Conservation (phyloP, 2,329 filamentous ascomycete genomes). For the Penicillium griseofulvum region DNA sequence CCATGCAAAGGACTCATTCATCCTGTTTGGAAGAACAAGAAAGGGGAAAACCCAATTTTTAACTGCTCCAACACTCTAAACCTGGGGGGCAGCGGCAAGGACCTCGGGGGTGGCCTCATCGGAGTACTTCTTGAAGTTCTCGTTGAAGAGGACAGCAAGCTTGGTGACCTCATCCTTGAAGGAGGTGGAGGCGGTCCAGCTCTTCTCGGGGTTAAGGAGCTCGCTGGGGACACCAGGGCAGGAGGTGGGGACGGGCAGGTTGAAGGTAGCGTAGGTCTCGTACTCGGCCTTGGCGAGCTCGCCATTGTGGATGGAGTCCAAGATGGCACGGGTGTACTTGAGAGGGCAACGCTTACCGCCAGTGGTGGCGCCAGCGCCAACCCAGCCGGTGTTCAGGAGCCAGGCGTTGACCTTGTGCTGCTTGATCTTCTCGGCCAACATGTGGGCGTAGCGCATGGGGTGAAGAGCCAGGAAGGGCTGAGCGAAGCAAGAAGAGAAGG, state of each 20-base stretch:
- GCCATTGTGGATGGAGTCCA: slow-evolving; percentile 96
- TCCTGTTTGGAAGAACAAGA: slow-evolving; percentile 21
- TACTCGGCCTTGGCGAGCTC: slow-evolving; percentile 91
- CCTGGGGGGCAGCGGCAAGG: slow-evolving; percentile 53
- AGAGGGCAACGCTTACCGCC: slow-evolving; percentile 96
- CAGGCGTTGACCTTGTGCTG: slow-evolving; percentile 93
- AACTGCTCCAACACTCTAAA: slow-evolving; percentile 19
- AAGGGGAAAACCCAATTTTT: slow-evolving; percentile 25
- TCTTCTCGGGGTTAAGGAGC: slow-evolving; percentile 89
- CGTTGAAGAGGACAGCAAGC: slow-evolving; percentile 82
- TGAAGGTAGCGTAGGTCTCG: slow-evolving; percentile 95
- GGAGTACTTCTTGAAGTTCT: slow-evolving; percentile 97
- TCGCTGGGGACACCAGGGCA: slow-evolving; percentile 87
- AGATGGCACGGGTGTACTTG: slow-evolving; percentile 97
- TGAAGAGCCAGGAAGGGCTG: slow-evolving; percentile 98
- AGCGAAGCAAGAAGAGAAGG: slow-evolving; percentile 98
- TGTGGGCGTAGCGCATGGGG: slow-evolving; percentile 98
- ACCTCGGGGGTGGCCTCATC: slow-evolving; percentile 79
- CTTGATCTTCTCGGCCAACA: slow-evolving; percentile 98
- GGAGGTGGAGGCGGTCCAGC: slow-evolving; percentile 80
- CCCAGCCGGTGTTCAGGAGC: slow-evolving; percentile 98
- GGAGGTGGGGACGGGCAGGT: slow-evolving; percentile 88
- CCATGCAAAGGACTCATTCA: slow-evolving; percentile 33
- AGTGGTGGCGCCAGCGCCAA: slow-evolving; percentile 83
- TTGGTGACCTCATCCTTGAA: slow-evolving; percentile 89